These are phyloP conservation scores for Raffaelea ambrosiae DNA, from an alignment of 2,329 filamentous ascomycete genomes.

Conservation along the genomic window DNA sequence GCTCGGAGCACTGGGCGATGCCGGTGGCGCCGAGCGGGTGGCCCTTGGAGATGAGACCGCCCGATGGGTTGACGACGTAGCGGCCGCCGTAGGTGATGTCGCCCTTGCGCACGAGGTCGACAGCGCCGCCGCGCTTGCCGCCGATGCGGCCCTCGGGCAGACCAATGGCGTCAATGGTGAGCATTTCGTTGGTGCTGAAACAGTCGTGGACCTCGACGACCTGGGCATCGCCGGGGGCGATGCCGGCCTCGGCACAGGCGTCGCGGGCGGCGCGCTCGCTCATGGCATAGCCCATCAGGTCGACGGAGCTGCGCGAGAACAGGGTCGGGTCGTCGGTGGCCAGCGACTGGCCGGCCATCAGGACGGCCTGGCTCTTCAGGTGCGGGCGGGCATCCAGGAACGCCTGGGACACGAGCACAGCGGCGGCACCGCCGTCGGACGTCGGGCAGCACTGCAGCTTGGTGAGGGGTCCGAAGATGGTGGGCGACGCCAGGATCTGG, in stretches of 20 bases:
- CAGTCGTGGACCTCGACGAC: conserved; percentile 95
- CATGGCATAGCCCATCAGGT: conserved; percentile 87
- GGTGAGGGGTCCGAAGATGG: conserved; percentile 79
- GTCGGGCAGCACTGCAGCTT: conserved; percentile 99
- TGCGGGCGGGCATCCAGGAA: conserved; percentile 83
- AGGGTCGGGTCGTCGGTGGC: conserved; percentile 76
- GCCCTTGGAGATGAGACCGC: conserved; percentile 91
- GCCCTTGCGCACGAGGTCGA: conserved; percentile 78
- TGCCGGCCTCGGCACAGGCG: conserved; percentile 67
- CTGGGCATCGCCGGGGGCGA: conserved; percentile 61
- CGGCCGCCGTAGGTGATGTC: conserved; percentile 87
- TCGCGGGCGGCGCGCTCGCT: conserved; percentile 57
- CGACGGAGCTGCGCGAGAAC: conserved; percentile 74
- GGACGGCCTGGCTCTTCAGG: conserved; percentile 71
- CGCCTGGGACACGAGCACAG: conserved; percentile 77
- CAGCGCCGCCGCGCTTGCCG: conserved; percentile 74
- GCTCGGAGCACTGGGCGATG: conserved; percentile 89
- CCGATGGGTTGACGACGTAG: conserved; percentile 85
- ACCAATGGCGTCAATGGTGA: conserved; percentile 78
- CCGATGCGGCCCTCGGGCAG: conserved; percentile 72
- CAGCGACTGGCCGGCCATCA: conserved; percentile 80
- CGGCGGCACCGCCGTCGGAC: conserved; percentile 83
- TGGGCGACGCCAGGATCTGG: conserved; percentile 65
- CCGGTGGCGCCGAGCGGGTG: conserved; percentile 91
- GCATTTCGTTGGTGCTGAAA: conserved; percentile 92